Evolutionary conservation across 177 flowering plant species (phyloP).

Genomic region (Vitis hybrid): DNA sequence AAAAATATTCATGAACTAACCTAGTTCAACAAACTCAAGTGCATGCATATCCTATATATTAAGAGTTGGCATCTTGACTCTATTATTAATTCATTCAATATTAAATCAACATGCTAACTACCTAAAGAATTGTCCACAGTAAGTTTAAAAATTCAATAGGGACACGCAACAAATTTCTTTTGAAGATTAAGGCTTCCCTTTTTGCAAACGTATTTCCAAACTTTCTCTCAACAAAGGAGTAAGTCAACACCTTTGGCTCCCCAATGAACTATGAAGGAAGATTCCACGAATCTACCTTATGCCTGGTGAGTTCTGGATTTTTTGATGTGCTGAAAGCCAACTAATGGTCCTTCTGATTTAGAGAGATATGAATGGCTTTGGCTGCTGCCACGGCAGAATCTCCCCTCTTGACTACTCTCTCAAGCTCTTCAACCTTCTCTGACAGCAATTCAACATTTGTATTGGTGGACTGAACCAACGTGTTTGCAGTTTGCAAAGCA

Average conservation of each 20-base stretch:
- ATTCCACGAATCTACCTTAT: slow-evolving; percentile 6
- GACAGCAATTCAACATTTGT: slow-evolving; percentile 41
- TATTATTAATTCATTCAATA: no score
- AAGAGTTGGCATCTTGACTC: no score
- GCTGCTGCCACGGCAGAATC: slow-evolving; percentile 59
- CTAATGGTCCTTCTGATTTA: slow-evolving; percentile 15
- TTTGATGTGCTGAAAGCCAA: slow-evolving; percentile 10
- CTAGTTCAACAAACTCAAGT: no score
- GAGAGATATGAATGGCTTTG: slow-evolving; percentile 38
- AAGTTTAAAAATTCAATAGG: no score
- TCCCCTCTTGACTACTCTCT: slow-evolving; percentile 49
- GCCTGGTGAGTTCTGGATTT: not conserved
- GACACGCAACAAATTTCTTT: no score
- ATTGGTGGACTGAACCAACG: slow-evolving; percentile 56
- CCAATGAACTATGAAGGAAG: not conserved
- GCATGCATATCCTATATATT: no score
- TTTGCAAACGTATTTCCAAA: no score
- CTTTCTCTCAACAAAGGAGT: not conserved
- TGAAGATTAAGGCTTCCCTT: no score
- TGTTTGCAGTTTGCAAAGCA: slow-evolving; percentile 79
- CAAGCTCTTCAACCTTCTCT: slow-evolving; percentile 66
- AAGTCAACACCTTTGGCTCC: not conserved
- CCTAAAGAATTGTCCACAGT: no score
- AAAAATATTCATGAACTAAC: no score
- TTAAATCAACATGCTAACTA: no score